A percentile compares a stretch with the other conserved stretches of the same genome.
Conservation (phyloP, 2,329 filamentous ascomycete genomes). For the Pseudonectria foliicola region DNA sequence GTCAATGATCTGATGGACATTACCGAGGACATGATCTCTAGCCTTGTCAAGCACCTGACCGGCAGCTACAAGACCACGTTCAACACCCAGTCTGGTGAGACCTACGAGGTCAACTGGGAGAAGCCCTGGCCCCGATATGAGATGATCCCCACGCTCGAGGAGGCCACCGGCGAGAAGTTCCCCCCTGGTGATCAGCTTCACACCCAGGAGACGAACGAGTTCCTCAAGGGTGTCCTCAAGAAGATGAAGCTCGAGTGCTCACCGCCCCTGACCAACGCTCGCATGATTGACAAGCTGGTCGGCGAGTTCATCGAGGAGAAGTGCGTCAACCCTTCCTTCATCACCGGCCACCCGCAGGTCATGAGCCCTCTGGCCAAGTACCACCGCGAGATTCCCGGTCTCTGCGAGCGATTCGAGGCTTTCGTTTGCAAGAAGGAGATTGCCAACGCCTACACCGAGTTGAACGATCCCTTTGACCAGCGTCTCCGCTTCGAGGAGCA, state of each 20-base stretch:
- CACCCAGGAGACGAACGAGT: conserved; percentile 80
- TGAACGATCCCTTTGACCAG: conserved; percentile 90
- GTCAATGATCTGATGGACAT: conserved; percentile 74
- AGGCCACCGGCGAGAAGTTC: conserved; percentile 88
- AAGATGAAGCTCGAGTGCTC: conserved; percentile 88
- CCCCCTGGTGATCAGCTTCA: conserved; percentile 83
- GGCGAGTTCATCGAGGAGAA: conserved; percentile 94
- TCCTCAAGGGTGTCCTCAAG: conserved; percentile 75
- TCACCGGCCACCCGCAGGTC: conserved; percentile 58
- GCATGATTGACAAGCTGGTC: conserved; percentile 92
- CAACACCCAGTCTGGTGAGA: conserved; percentile 78
- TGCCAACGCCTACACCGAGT: conserved; percentile 92
- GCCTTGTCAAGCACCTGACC: conserved; percentile 80
- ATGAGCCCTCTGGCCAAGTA: conserved; percentile 96
- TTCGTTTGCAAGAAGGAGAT: conserved; percentile 79
- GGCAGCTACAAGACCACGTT: conserved; percentile 81
- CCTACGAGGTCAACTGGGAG: conserved; percentile 92
- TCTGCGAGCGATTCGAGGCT: conserved; percentile 95
- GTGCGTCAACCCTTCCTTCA: conserved; percentile 74
- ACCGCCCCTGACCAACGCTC: conserved; percentile 83
- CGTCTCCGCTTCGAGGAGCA: conserved; percentile 82
- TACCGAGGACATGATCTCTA: conserved; percentile 88
- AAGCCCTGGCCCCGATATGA: conserved; percentile 87
- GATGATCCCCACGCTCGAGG: conserved; percentile 83
- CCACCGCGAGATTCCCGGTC: conserved; percentile 70